Evolutionary conservation across 148 eudicot genomes (phyloP).

Genomic region (Drosera capensis): DNA sequence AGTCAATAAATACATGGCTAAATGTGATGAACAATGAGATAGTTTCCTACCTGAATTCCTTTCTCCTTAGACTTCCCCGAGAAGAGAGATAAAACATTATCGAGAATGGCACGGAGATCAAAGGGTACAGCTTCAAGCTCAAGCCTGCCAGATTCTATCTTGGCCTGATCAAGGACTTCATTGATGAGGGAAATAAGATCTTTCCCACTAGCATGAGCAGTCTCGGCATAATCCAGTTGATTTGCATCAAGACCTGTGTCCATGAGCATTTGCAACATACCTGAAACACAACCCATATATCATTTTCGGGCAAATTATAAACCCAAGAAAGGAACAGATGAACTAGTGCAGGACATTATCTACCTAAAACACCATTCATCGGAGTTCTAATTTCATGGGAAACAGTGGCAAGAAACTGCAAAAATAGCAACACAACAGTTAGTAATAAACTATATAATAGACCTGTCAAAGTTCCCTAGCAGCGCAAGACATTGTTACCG

Average conservation of each 20-base stretch:
- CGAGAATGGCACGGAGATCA: conserved; percentile 65
- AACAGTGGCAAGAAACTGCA: conserved; percentile 94
- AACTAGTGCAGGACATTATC: neutral
- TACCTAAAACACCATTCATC: conserved; percentile 93
- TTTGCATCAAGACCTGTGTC: conserved; percentile 55
- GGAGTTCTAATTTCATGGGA: conserved; percentile 97
- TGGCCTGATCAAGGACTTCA: conserved; percentile 90
- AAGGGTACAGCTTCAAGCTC: conserved; percentile 85
- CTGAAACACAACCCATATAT: conserved; percentile 18
- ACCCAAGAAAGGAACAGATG: neutral
- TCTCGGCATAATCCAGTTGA: conserved; percentile 65
- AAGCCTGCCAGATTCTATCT: conserved; percentile 91
- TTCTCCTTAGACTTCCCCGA: conserved; percentile 64
- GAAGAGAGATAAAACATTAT: conserved; percentile 59
- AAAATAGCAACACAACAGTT: conserved; percentile 7
- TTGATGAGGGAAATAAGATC: conserved; percentile 71
- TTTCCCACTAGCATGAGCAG: conserved; percentile 78
- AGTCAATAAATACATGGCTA: no score
- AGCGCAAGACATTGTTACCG: no score
- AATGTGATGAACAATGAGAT: neutral
- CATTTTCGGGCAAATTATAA: neutral
- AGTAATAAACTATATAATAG: conserved; percentile 6
- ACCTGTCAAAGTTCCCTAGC: no score
- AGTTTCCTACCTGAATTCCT: conserved; percentile 58
- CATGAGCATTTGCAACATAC: conserved; percentile 92